These are phyloP conservation scores for Cardamine occulta DNA, from an alignment of 345 rosid species.

Conservation along the genomic window DNA sequence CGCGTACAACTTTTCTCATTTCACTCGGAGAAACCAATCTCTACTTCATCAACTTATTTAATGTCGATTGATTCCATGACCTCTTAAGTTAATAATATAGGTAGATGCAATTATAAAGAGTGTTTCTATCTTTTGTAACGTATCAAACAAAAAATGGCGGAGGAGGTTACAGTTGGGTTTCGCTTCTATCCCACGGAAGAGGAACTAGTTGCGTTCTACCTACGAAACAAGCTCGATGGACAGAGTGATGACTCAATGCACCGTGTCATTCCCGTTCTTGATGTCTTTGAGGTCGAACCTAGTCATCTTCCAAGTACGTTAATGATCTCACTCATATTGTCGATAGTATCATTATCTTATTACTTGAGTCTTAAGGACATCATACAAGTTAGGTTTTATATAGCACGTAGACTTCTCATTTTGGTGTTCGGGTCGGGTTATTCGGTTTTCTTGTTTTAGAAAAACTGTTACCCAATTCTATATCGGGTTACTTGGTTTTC, in stretches of 20 bases:
- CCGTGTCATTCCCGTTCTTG: slow-evolving; percentile 63
- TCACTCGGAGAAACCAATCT: slow-evolving; percentile 58
- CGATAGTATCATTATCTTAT: neutral
- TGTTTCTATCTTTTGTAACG: neutral
- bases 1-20: slow-evolving; percentile 51
- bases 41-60: slow-evolving; percentile 38
- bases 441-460: slow-evolving; percentile 12
- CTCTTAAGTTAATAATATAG: neutral
- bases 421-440: slow-evolving; percentile 6
- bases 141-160: slow-evolving; percentile 38
- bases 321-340: neutral
- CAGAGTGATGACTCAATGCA: slow-evolving; percentile 50
- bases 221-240: slow-evolving; percentile 70
- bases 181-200: slow-evolving; percentile 97
- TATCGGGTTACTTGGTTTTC: neutral
- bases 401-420: slow-evolving; percentile 19
- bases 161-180: slow-evolving; percentile 52
- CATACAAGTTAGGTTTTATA: neutral
- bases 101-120: neutral
- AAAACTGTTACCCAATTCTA: neutral
- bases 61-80: slow-evolving; percentile 11
- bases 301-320: slow-evolving; percentile 71
- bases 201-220: slow-evolving; percentile 80
- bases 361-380: neutral
- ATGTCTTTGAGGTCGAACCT: slow-evolving; percentile 69